phyloP scores from a whole-genome alignment of 2,329 filamentous ascomycete species.

The Cadophora sp. region DNA sequence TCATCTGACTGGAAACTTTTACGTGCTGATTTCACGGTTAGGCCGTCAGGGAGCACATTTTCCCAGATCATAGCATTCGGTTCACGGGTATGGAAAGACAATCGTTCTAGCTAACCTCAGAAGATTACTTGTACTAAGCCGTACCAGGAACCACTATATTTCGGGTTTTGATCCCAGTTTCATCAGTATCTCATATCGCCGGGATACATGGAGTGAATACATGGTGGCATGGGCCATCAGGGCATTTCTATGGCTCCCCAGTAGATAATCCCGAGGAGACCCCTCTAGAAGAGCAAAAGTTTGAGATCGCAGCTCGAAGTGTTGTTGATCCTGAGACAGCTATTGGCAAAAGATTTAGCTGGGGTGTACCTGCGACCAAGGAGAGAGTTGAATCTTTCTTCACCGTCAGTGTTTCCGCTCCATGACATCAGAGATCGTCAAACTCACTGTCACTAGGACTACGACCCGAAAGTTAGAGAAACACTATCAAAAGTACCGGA shows the following conservation, averaged over 20 bases:
- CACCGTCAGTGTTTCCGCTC: conserved; percentile 22
- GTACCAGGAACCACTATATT: conserved; percentile 53
- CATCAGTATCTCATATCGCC: conserved; percentile 42
- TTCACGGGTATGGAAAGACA: conserved; percentile 48
- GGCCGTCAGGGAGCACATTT: conserved; percentile 51
- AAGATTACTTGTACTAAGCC: too few species aligned
- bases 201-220: conserved; percentile 44
- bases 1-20: background rate
- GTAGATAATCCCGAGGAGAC: conserved; percentile 44
- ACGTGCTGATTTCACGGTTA: too few species aligned
- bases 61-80: conserved; percentile 51
- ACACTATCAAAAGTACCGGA: conserved; percentile 48
- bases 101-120: background rate
- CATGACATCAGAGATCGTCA: too few species aligned
- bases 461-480: conserved; percentile 49
- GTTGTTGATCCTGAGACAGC: conserved; percentile 44
- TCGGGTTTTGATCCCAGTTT: conserved; percentile 50
- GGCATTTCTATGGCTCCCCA: conserved; percentile 51
- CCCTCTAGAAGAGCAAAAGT: conserved; percentile 41
- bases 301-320: conserved; percentile 49
- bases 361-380: conserved; percentile 48
- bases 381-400: conserved; percentile 48
- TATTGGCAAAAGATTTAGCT: conserved; percentile 45
- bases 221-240: conserved; percentile 53
- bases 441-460: conserved; percentile 44